These are phyloP conservation scores for Stereocaulon alpinum DNA, from an alignment of 495 filamentous ascomycete genomes.

Conservation along the genomic window DNA sequence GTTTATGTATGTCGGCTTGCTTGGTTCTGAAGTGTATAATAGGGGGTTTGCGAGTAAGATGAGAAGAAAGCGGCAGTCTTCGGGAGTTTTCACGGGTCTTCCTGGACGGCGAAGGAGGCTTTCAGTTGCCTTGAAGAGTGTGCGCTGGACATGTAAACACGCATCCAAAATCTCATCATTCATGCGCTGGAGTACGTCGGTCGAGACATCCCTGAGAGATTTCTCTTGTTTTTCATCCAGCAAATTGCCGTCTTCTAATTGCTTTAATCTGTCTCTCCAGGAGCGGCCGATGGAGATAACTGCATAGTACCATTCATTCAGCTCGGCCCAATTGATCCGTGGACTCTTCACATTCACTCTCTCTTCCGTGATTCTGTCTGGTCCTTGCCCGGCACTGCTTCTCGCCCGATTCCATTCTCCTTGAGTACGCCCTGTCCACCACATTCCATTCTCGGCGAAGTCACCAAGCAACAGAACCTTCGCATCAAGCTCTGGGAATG, in stretches of 20 bases:
- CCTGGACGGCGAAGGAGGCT: slow-evolving; percentile 78
- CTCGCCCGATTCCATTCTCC: slow-evolving; percentile 1
- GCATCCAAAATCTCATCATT: slow-evolving; percentile 42
- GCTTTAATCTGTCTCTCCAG: slow-evolving; percentile 45
- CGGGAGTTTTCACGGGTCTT: slow-evolving; percentile 54
- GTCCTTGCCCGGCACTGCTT: slow-evolving; percentile 15
- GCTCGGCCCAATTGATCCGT: slow-evolving; percentile 63
- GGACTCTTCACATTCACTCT: slow-evolving; percentile 53
- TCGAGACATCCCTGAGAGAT: background rate
- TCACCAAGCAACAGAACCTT: slow-evolving; percentile 74
- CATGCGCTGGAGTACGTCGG: slow-evolving; percentile 17
- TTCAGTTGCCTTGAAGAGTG: slow-evolving; percentile 74
- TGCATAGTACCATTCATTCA: slow-evolving; percentile 67
- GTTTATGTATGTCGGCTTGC: slow-evolving; percentile 4
- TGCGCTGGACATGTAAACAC: slow-evolving; percentile 54
- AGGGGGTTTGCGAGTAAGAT: slow-evolving; percentile 77
- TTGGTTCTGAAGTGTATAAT: slow-evolving; percentile 39
- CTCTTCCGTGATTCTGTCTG: slow-evolving; percentile 21
- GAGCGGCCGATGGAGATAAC: slow-evolving; percentile 53
- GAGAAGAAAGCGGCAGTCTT: slow-evolving; percentile 72
- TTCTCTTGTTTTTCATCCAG: background rate
- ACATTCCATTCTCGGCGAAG: slow-evolving; percentile 71
- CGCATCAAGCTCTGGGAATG: slow-evolving; percentile 53
- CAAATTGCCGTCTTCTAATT: slow-evolving; percentile 27
- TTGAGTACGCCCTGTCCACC: slow-evolving; percentile 56